Evolutionary conservation across 169 alveolate genomes (phyloP).

Genomic region (Plasmodium gaboni): DNA sequence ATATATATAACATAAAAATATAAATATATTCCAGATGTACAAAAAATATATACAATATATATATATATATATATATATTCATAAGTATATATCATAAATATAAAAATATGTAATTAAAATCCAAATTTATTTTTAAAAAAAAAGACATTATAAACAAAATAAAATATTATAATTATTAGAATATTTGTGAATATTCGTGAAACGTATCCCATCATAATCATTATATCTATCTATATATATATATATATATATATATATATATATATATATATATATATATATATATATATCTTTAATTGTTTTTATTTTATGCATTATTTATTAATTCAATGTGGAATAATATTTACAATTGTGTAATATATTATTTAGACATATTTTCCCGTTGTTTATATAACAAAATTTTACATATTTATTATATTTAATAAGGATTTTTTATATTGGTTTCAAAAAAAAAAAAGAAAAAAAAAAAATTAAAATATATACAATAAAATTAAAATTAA

Average conservation of each 20-base stretch:
- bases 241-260: no score
- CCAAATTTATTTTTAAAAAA: no score
- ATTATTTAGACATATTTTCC: constrained; percentile 38
- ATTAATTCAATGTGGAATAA: constrained; percentile 73
- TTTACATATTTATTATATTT: constrained; percentile 29
- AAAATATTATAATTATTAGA: no score
- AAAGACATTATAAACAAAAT: no score
- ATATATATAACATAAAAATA: constrained; percentile 4
- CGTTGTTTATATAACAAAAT: constrained; percentile 53
- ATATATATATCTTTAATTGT: constrained; percentile 67
- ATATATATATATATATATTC: constrained; percentile 4
- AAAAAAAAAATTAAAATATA: constrained; percentile 38
- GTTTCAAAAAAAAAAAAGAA: constrained; percentile 4
- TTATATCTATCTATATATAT: no score
- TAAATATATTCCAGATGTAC: background rate
- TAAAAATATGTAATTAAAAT: no score
- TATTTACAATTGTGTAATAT: constrained; percentile 52
- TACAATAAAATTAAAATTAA: constrained; percentile 46
- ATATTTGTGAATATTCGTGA: no score
- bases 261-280: background rate
- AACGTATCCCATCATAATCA: no score
- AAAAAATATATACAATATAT: background rate
- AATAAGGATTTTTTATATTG: constrained; percentile 39
- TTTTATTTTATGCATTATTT: constrained; percentile 36
- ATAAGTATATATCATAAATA: background rate